These are phyloP conservation scores for Elaeagnus macrophylla DNA, from an alignment of 306 rosid genomes.

Conservation along the genomic window DNA sequence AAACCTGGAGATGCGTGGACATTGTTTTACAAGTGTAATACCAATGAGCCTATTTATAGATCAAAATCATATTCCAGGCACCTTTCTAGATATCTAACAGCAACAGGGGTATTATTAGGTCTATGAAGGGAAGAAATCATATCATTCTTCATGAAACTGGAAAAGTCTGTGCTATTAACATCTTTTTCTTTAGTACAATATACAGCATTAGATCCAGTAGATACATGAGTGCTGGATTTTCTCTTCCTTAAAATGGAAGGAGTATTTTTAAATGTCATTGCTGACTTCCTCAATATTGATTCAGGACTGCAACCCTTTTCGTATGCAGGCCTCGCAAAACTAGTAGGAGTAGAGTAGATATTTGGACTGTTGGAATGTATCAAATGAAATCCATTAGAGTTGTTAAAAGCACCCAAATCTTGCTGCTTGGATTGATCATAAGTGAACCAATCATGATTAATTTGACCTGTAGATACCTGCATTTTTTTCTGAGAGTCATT, in stretches of 20 bases:
- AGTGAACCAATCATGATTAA: no score
- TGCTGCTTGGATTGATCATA: no score
- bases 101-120: conserved; percentile 7
- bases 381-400: neutral
- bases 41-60: conserved; percentile 3
- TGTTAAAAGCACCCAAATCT: no score
- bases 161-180: conserved; percentile 8
- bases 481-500: no score
- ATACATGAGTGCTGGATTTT: conserved; percentile 14
- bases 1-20: conserved; percentile 1
- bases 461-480: no score
- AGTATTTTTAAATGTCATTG: conserved; percentile 37
- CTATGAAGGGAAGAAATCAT: conserved; percentile 9
- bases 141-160: conserved; percentile 9
- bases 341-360: conserved; percentile 14
- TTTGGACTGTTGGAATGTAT: neutral
- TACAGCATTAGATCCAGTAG: conserved; percentile 9
- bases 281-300: conserved; percentile 33
- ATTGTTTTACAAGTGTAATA: conserved; percentile 4
- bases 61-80: conserved; percentile 26
- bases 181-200: neutral
- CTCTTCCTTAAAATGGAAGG: conserved; percentile 58
- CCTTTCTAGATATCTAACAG: conserved; percentile 23
- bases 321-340: neutral
- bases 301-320: conserved; percentile 28